phyloP scores from a whole-genome alignment of 2,329 filamentous ascomycete genomes.

The Venturia pyrina region DNA sequence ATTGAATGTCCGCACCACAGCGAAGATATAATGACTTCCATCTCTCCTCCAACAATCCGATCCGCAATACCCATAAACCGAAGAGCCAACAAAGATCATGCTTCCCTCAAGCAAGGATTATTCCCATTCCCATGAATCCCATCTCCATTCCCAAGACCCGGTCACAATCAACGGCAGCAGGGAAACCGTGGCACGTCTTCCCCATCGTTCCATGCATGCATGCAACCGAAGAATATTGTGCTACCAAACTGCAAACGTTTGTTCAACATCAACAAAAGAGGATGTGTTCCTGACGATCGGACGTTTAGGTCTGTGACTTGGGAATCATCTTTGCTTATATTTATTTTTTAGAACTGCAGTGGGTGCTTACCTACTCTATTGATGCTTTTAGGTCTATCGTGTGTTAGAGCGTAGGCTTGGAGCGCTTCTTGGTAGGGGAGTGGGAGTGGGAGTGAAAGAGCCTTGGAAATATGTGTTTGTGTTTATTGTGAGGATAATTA shows the following conservation, averaged over 20 bases:
- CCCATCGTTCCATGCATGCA: not conserved
- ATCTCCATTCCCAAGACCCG: not conserved
- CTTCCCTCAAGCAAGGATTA: not conserved
- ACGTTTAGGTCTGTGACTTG: not conserved
- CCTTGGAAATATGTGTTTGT: too few species aligned
- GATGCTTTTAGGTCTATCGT: too few species aligned
- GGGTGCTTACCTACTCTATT: too few species aligned
- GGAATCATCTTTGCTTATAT: too few species aligned
- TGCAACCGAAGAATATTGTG: not conserved
- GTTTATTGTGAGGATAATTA: too few species aligned
- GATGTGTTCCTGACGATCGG: not conserved
- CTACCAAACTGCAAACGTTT: not conserved
- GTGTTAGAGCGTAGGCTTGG: too few species aligned
- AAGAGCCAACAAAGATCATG: not conserved
- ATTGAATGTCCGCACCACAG: not conserved
- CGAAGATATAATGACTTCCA: not conserved
- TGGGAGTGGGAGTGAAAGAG: too few species aligned
- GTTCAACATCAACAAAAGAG: not conserved
- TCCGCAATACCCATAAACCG: not conserved
- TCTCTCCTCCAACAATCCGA: not conserved
- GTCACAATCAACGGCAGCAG: not conserved
- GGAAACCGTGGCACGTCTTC: not conserved
- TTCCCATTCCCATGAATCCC: not conserved
- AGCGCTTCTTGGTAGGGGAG: too few species aligned
- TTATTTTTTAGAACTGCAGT: too few species aligned